A percentile compares a stretch with the other conserved stretches of the same genome.
phyloP scores from a whole-genome alignment of 805 yeast species.

The Nakazawaea anatomiae region DNA sequence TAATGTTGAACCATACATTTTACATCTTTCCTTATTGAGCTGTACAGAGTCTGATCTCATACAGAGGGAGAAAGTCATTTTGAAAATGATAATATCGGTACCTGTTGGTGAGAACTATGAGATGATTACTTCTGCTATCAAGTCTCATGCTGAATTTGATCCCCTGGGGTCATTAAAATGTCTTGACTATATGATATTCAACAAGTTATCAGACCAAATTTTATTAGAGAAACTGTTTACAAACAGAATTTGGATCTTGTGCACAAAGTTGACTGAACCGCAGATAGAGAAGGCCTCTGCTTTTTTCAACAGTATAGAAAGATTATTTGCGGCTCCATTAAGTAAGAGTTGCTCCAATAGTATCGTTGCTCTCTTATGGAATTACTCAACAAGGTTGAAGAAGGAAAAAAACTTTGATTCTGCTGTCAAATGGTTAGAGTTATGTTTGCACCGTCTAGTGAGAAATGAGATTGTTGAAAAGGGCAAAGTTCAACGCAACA shows the following conservation, averaged over 20 bases:
- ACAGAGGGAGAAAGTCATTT: slow-evolving; percentile 23
- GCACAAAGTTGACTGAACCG: slow-evolving; percentile 15
- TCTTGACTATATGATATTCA: slow-evolving; percentile 27
- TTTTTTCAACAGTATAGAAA: slow-evolving; percentile 23
- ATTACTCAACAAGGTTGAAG: slow-evolving; percentile 25
- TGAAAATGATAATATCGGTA: slow-evolving; percentile 29
- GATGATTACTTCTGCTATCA: slow-evolving; percentile 19
- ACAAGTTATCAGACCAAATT: slow-evolving; percentile 23
- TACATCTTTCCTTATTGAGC: slow-evolving; percentile 20
- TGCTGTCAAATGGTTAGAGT: slow-evolving; percentile 15
- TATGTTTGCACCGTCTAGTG: slow-evolving; percentile 13
- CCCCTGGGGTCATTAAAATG: slow-evolving; percentile 24
- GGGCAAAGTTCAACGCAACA: slow-evolving; percentile 31
- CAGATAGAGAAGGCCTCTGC: slow-evolving; percentile 16
- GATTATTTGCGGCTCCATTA: slow-evolving; percentile 18
- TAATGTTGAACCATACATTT: slow-evolving; percentile 24
- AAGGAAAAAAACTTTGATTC: slow-evolving; percentile 14
- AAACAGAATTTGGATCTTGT: slow-evolving; percentile 22
- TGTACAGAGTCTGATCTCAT: slow-evolving; percentile 5
- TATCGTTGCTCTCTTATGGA: slow-evolving; percentile 32
- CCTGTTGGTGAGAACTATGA: slow-evolving; percentile 18
- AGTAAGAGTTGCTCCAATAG: slow-evolving; percentile 25
- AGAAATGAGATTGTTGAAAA: slow-evolving; percentile 22
- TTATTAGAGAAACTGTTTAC: slow-evolving; percentile 16
- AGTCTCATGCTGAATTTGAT: slow-evolving; percentile 20